Conservation (phyloP, 2,329 filamentous ascomycete genomes). For the Colletotrichum sp. region DNA sequence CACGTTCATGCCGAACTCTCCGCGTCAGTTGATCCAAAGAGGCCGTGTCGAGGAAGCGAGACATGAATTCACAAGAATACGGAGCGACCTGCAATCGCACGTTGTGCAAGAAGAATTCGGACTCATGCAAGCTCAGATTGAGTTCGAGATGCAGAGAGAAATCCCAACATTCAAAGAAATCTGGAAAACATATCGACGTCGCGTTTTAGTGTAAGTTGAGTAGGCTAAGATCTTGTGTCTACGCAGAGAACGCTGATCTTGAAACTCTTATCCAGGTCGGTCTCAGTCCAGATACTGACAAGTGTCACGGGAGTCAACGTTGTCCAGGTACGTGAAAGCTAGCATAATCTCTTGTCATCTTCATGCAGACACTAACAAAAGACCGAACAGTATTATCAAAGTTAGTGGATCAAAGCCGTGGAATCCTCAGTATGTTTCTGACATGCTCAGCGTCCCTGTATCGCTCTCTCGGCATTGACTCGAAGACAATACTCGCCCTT, state of each 20-base stretch:
- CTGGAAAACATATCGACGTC: not conserved
- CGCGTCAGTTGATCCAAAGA: not conserved
- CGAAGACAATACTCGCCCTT: not conserved
- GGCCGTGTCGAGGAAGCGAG: not conserved
- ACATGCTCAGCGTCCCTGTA: not conserved
- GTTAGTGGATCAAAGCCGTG: not conserved
- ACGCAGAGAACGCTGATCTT: not conserved
- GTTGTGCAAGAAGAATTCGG: not conserved
- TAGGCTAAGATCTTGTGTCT: no score
- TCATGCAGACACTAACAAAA: not conserved
- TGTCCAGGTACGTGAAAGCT: not conserved
- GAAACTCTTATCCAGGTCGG: rapidly evolving
- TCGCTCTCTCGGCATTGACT: not conserved
- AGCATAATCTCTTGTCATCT: not conserved
- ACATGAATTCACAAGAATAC: not conserved
- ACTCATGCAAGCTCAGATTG: not conserved
- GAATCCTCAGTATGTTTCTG: no score
- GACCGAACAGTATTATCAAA: not conserved
- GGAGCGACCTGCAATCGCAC: not conserved
- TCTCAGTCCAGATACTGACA: not conserved
- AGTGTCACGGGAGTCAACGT: not conserved
- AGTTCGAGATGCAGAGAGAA: not conserved
- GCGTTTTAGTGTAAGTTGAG: not conserved
- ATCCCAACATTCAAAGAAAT: not conserved
- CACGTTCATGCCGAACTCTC: not conserved